A percentile compares a stretch with the other conserved stretches of the same genome.
phyloP scores from a whole-genome alignment of 495 filamentous ascomycete genomes.

The Penicillium maclennaniae region DNA sequence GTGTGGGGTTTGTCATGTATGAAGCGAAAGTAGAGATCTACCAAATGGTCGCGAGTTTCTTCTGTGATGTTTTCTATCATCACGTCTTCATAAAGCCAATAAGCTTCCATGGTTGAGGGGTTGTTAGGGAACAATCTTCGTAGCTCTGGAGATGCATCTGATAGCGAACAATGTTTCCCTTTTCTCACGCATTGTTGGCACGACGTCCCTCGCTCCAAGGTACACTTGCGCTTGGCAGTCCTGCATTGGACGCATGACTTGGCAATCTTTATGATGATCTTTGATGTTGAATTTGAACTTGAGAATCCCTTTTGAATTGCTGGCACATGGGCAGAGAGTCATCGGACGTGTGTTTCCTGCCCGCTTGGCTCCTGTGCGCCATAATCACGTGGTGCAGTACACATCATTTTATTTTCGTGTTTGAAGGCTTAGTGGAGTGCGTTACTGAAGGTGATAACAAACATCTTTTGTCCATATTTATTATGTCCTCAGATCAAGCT shows the following conservation, averaged over 20 bases:
- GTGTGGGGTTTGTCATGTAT: constrained; percentile 32
- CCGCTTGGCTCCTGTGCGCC: no score
- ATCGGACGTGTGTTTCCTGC: no score
- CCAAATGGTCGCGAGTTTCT: constrained; percentile 9
- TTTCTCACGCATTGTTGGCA: constrained; percentile 7
- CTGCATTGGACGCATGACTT: constrained; percentile 9
- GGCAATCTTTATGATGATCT: constrained; percentile 6
- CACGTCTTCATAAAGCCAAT: neutral
- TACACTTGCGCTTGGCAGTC: constrained; percentile 6
- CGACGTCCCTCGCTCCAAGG: neutral
- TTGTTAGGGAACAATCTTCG: neutral
- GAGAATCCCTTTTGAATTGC: no score
- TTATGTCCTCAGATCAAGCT: no score
- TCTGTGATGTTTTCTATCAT: neutral
- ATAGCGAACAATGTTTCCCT: constrained; percentile 6
- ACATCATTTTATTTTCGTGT: no score
- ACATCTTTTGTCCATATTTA: no score
- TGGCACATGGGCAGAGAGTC: no score
- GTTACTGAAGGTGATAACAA: no score
- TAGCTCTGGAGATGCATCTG: neutral
- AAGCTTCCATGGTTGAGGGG: neutral
- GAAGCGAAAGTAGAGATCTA: constrained; percentile 25
- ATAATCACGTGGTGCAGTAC: no score
- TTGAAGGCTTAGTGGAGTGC: no score
- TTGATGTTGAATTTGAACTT: no score